Conservation (phyloP, 1,284 basidiomycete genomes). For the Ganoderma boninense region DNA sequence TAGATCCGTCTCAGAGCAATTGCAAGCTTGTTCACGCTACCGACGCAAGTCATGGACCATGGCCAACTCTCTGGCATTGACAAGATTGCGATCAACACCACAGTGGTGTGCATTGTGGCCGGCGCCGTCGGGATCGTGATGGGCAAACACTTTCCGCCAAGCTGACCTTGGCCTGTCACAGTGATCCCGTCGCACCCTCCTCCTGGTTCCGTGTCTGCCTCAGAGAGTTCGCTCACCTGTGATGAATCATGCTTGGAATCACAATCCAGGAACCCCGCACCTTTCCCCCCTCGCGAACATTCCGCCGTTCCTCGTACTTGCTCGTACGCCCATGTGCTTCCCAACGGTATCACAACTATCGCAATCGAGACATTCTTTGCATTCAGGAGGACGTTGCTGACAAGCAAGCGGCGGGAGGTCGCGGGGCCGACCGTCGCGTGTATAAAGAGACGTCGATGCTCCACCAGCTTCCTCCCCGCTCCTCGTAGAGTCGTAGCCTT, state of each 20-base stretch:
- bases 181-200: conserved; percentile 3
- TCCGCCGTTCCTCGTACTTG: conserved; percentile 13
- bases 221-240: background rate
- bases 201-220: background rate
- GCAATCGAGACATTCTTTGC: background rate
- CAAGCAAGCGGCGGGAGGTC: background rate
- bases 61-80: background rate
- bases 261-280: conserved; percentile 11
- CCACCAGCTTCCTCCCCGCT: background rate
- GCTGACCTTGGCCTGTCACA: background rate
- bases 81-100: background rate
- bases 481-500: background rate
- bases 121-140: conserved; percentile 2
- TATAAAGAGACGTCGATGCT: background rate
- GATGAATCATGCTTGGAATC: conserved; percentile 4
- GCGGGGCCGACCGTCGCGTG: background rate
- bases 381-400: background rate
- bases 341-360: conserved; percentile 10
- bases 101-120: no score
- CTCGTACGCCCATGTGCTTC: conserved; percentile 29
- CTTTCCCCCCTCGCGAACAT: conserved; percentile 10
- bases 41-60: background rate
- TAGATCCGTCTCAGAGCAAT: background rate
- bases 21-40: background rate
- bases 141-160: conserved; percentile 4